Evolutionary conservation across 768 basidiomycete genomes (phyloP).

Genomic region (Naganishia randhawae): DNA sequence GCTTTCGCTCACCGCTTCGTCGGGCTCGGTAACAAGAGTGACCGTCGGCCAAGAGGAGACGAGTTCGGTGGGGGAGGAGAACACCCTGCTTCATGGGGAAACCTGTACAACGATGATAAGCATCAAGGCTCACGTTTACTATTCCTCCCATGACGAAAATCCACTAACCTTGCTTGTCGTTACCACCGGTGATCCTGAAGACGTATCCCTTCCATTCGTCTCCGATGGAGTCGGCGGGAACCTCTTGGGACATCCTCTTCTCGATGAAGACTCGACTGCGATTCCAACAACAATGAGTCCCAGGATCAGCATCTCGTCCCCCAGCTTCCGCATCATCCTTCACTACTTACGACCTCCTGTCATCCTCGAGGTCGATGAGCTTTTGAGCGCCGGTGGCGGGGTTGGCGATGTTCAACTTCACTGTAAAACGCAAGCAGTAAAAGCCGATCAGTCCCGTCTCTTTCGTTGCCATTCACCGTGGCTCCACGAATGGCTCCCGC

Average conservation of each 20-base stretch:
- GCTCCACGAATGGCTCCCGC: neutral
- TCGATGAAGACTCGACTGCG: slow-evolving; percentile 88
- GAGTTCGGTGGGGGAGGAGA: slow-evolving; percentile 86
- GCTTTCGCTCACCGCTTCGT: slow-evolving; percentile 90
- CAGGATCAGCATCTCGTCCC: neutral
- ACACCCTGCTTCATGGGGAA: slow-evolving; percentile 99
- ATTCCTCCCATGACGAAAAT: neutral
- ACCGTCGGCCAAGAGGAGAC: slow-evolving; percentile 86
- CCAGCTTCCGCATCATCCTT: neutral
- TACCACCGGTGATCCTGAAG: slow-evolving; percentile 93
- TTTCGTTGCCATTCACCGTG: neutral
- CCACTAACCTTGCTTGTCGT: slow-evolving; percentile 60
- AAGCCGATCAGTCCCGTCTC: neutral
- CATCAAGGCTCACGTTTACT: neutral
- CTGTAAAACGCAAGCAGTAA: slow-evolving; percentile 50
- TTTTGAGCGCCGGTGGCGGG: slow-evolving; percentile 98
- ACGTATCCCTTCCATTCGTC: slow-evolving; percentile 97
- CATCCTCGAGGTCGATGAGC: slow-evolving; percentile 88
- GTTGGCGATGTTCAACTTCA: slow-evolving; percentile 99
- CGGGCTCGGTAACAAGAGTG: slow-evolving; percentile 97
- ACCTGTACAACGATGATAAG: slow-evolving; percentile 52
- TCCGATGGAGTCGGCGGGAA: slow-evolving; percentile 81
- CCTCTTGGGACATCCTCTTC: slow-evolving; percentile 94
- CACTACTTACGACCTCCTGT: slow-evolving; percentile 56
- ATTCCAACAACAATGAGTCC: neutral